phyloP scores from a whole-genome alignment of 108 stramenopile genomes.

The Skeletonema costatum region DNA sequence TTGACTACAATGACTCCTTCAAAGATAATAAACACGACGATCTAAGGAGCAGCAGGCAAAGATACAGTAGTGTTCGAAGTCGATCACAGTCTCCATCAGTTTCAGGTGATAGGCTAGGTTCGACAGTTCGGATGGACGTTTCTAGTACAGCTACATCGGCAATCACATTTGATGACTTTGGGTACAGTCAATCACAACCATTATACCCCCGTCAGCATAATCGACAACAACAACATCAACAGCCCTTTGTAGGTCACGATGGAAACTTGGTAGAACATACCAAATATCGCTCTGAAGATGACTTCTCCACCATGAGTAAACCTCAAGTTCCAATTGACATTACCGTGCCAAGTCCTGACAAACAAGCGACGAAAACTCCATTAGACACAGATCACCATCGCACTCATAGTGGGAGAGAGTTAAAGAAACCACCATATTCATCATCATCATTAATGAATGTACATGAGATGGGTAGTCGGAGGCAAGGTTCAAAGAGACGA shows the following conservation, averaged over 20 bases:
- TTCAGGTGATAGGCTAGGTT: background rate
- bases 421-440: background rate
- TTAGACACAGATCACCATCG: background rate
- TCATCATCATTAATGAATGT: background rate
- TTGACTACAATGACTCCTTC: conserved; percentile 3
- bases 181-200: background rate
- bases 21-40: background rate
- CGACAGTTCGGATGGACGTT: background rate
- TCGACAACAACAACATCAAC: background rate
- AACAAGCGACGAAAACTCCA: background rate
- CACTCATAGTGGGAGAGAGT: background rate
- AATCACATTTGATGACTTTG: background rate
- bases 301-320: background rate
- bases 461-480: background rate
- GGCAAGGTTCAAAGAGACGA: background rate
- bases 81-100: background rate
- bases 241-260: background rate
- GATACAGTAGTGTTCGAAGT: background rate
- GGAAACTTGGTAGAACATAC: background rate
- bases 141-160: background rate
- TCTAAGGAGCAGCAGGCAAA: background rate
- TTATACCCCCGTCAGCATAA: background rate
- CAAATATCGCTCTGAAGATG: background rate
- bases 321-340: background rate
- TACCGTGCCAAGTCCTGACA: background rate